Conservation (phyloP, 441 rosid species). For the Kokia cookei region DNA sequence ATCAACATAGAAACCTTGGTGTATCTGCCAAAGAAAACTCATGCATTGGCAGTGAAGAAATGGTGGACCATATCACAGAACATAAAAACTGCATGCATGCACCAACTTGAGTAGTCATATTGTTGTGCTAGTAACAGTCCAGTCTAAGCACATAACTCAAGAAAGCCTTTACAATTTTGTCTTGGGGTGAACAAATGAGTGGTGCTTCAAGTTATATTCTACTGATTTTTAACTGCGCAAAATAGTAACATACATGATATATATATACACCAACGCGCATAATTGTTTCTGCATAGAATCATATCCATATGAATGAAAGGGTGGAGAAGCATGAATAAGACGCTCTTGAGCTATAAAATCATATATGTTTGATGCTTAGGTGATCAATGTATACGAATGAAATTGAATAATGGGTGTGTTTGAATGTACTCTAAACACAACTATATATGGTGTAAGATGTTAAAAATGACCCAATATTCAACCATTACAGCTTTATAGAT, state of each 20-base stretch:
- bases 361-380: no score
- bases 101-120: not conserved
- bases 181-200: not conserved
- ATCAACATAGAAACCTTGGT: not conserved
- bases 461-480: not conserved
- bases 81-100: not conserved
- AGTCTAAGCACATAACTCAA: slow-evolving; percentile 1
- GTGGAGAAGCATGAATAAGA: not conserved
- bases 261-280: not conserved
- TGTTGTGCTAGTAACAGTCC: not conserved
- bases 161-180: not conserved
- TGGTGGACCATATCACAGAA: not conserved
- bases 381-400: not conserved
- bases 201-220: not conserved
- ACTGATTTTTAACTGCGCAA: not conserved
- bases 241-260: not conserved
- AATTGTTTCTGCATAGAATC: not conserved
- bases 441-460: not conserved
- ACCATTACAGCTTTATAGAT: not conserved
- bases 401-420: not conserved
- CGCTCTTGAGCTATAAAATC: not conserved
- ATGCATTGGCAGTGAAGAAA: not conserved
- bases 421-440: not conserved
- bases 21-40: not conserved
- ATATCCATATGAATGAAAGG: not conserved